Evolutionary conservation across 106 monocot genomes (phyloP).

Genomic region (Posidonia australis): DNA sequence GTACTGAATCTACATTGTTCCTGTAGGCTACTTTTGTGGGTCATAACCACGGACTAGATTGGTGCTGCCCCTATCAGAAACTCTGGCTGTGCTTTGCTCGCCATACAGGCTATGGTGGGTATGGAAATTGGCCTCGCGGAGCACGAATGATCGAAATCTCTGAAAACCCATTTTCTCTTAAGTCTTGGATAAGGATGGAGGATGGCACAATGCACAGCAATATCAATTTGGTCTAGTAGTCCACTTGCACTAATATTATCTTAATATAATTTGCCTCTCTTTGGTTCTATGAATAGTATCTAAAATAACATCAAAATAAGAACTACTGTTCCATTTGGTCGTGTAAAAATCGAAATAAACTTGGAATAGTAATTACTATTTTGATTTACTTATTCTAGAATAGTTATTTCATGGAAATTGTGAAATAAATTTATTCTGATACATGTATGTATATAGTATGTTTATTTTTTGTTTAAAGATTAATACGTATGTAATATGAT

Average conservation of each 20-base stretch:
- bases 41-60: slow-evolving; percentile 60
- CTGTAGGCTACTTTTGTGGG: neutral
- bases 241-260: neutral
- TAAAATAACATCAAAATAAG: too few relatives aligned
- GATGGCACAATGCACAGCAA: slow-evolving; percentile 55
- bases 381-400: too few relatives aligned
- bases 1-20: too few relatives aligned
- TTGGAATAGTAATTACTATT: too few relatives aligned
- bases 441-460: too few relatives aligned
- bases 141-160: slow-evolving; percentile 60
- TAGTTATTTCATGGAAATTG: too few relatives aligned
- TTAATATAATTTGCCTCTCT: neutral
- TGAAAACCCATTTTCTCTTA: slow-evolving; percentile 46
- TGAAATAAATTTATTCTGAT: too few relatives aligned
- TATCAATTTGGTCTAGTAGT: slow-evolving; percentile 12
- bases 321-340: too few relatives aligned
- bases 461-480: too few relatives aligned
- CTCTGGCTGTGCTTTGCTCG: slow-evolving; percentile 91
- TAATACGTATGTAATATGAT: too few relatives aligned
- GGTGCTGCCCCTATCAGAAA: slow-evolving; percentile 74
- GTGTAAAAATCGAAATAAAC: too few relatives aligned
- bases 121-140: slow-evolving; percentile 71
- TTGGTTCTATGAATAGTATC: too few relatives aligned
- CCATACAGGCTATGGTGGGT: slow-evolving; percentile 81
- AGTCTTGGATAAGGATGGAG: slow-evolving; percentile 86